Evolutionary conservation across 352 stramenopile genomes (phyloP), one percentile per base, ranked within the genome.

Genomic region (Phytophthora syringae): DNA sequence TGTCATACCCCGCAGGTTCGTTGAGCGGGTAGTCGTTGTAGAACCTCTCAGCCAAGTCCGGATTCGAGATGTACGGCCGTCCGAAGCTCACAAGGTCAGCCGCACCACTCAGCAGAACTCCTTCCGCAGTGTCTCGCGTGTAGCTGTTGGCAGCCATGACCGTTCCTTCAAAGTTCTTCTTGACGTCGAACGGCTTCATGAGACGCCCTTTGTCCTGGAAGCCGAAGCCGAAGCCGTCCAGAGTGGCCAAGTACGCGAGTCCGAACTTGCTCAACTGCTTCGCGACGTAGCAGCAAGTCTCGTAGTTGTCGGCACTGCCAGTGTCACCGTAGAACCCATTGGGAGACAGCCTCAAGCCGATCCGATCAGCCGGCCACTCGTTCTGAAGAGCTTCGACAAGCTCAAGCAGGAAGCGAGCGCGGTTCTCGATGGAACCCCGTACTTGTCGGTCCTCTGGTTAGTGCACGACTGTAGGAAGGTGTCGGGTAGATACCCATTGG

Each of bases 401-500:
- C 57, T 95, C 80, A 1, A 77, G 36, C 45, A 96, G 60, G 28
- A 97, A 88, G 12, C 81, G 75, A 37, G 70, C 62, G 16, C 89
- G 85, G 68, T 96, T 96, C 58, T 95, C 87, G 20, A 91, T 64
- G 37, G 67, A 89, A 16, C 90, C 90, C 88, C 89, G 59, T 97
- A 97, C 48, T 89, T 66, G 74, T 97, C 89, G 0, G 76, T 92
- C 21, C 87, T 79, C 18, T 75, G 76, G 71, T 98, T 98, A 42
- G 60, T 68, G 9, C 44, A 69, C 7, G 68, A 76, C 64, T 94
- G 79, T 10, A 98, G 66, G 67, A 97, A 97, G 52, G 94, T 77
- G 64, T 97, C 97, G 52, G 94, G 69, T 6, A 98, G 72, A 45
- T 97, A 98, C 1, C 92, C 93, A 58, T 98, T 96, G 3, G 86